These are phyloP conservation scores for Melanopsichium pennsylvanicum DNA, from an alignment of 1,284 basidiomycete genomes.

Conservation along the genomic window DNA sequence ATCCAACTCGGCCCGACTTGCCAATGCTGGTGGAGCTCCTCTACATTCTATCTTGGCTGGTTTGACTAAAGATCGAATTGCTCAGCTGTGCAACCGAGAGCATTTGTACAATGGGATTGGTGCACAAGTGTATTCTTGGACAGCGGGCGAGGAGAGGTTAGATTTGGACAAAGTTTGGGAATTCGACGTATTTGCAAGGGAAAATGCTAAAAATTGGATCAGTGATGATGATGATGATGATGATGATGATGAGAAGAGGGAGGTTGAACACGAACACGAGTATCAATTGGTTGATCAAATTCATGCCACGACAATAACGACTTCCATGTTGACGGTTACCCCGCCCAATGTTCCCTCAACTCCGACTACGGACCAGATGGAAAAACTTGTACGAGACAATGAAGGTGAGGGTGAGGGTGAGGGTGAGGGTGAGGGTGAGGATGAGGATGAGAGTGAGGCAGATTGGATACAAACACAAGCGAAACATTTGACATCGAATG, in stretches of 20 bases:
- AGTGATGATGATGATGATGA: too few relatives aligned
- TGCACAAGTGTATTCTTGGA: conserved; percentile 46
- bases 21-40: conserved; percentile 18
- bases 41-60: conserved; percentile 29
- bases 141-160: conserved; percentile 17
- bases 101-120: neutral
- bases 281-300: conserved; percentile 38
- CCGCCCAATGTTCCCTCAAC: neutral
- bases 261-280: conserved; percentile 43
- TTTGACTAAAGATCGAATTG: conserved; percentile 19
- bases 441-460: neutral
- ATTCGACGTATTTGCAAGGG: conserved; percentile 42
- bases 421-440: neutral
- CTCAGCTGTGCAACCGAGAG: neutral
- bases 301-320: neutral
- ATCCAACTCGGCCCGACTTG: conserved; percentile 25
- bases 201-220: conserved; percentile 36
- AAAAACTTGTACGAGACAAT: too few relatives aligned
- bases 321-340: neutral
- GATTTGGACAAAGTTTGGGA: conserved; percentile 29
- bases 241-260: too few relatives aligned
- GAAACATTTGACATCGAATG: conserved; percentile 1
- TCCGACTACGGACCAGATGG: neutral
- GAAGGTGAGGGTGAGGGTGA: neutral
- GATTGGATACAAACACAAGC: conserved; percentile 4